A percentile compares a stretch with the other conserved stretches of the same genome.
phyloP scores from a whole-genome alignment of 106 monocot species.

The Dendrobium catenatum region DNA sequence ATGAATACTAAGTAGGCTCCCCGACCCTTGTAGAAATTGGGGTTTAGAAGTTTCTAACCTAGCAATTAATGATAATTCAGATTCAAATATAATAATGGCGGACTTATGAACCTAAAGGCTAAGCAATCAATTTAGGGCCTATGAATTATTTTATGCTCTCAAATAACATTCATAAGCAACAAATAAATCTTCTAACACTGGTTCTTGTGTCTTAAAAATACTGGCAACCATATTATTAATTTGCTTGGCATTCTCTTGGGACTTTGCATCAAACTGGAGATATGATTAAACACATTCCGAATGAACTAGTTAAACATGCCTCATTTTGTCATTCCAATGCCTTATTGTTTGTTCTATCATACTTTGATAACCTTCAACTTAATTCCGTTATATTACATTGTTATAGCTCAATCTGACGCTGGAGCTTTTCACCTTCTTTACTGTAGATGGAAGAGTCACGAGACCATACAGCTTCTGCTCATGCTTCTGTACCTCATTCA shows the following conservation, averaged over 20 bases:
- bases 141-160: not conserved
- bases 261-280: not conserved
- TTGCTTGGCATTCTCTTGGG: not conserved
- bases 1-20: not conserved
- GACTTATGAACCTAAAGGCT: not conserved
- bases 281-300: not conserved
- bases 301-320: not conserved
- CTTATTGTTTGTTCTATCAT: not conserved
- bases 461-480: constrained; percentile 12
- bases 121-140: not conserved
- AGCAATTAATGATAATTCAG: not conserved
- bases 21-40: not conserved
- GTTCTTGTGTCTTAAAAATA: not conserved
- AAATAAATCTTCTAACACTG: not conserved
- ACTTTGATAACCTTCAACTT: not conserved
- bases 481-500: constrained; percentile 17
- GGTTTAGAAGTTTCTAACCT: not conserved
- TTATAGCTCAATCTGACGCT: not conserved
- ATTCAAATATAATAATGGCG: not conserved
- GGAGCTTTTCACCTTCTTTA: not conserved
- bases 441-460: constrained; percentile 58
- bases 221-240: not conserved
- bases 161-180: not conserved
- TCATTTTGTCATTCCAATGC: not conserved
- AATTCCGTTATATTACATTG: not conserved